These are phyloP conservation scores for Paratinospora sagittata DNA, from an alignment of 164 flowering plant genomes.

Conservation along the genomic window DNA sequence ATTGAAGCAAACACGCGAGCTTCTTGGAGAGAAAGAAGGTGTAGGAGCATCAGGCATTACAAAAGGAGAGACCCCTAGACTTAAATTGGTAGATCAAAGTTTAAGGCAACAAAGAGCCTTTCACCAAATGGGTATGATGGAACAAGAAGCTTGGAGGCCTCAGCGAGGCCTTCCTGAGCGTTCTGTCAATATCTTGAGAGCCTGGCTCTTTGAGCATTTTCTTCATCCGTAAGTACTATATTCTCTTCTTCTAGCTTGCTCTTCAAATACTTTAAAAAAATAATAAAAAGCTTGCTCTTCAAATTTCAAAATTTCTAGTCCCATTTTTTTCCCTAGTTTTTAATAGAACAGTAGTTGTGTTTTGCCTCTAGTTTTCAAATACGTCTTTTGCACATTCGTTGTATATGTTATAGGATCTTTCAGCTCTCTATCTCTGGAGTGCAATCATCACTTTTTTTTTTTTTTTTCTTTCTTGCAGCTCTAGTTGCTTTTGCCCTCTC, in stretches of 20 bases:
- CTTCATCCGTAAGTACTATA: constrained; percentile 73
- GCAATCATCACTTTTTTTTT: too few relatives aligned
- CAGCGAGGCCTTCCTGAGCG: constrained; percentile 88
- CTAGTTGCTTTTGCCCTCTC: background rate
- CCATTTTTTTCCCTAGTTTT: too few relatives aligned
- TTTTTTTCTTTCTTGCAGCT: too few relatives aligned
- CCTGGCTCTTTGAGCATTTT: constrained; percentile 96
- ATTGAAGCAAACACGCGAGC: constrained; percentile 66
- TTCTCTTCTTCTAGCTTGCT: background rate
- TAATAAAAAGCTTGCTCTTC: too few relatives aligned
- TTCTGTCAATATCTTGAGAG: constrained; percentile 80
- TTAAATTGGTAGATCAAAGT: constrained; percentile 73
- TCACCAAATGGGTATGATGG: constrained; percentile 91
- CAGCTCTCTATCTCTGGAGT: too few relatives aligned
- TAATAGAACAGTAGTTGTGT: too few relatives aligned
- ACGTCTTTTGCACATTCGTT: too few relatives aligned
- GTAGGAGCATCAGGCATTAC: constrained; percentile 51
- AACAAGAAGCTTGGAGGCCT: constrained; percentile 93
- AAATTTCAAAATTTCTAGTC: background rate
- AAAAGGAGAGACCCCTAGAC: constrained; percentile 86
- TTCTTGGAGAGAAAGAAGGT: constrained; percentile 76
- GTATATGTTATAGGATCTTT: too few relatives aligned
- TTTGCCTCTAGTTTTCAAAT: too few relatives aligned
- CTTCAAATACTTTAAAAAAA: too few relatives aligned
- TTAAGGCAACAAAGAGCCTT: constrained; percentile 75